phyloP scores from a whole-genome alignment of 805 yeast genomes.

The Metschnikowia amazonensis region DNA sequence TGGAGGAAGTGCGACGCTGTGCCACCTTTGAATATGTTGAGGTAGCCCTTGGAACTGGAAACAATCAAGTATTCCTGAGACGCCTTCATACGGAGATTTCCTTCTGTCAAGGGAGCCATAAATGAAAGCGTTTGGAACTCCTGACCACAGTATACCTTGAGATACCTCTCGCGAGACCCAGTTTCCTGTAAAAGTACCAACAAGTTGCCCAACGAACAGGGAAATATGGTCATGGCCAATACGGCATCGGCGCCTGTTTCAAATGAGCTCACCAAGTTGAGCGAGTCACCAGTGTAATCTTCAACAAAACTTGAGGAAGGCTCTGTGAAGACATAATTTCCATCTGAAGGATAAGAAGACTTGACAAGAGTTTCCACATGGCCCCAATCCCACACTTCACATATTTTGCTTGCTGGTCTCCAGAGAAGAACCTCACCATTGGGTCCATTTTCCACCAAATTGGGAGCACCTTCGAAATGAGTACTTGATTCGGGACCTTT shows the following conservation, averaged over 20 bases:
- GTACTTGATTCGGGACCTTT: neutral
- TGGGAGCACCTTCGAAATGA: neutral
- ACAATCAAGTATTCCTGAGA: constrained; percentile 10
- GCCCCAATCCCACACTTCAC: constrained; percentile 38
- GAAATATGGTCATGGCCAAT: constrained; percentile 12
- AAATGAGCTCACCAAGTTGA: constrained; percentile 8
- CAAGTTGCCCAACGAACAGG: constrained; percentile 3
- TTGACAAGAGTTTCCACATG: neutral
- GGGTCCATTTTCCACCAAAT: constrained; percentile 26
- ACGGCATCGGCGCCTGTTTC: constrained; percentile 9
- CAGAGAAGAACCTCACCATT: constrained; percentile 32
- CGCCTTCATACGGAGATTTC: constrained; percentile 11
- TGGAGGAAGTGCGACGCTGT: neutral
- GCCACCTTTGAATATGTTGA: constrained; percentile 7
- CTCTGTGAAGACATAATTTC: neutral
- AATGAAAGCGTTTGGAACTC: neutral
- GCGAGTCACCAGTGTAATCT: constrained; percentile 9
- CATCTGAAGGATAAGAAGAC: neutral
- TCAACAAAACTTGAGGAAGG: constrained; percentile 3
- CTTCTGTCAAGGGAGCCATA: neutral
- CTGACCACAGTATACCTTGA: neutral
- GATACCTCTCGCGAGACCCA: neutral
- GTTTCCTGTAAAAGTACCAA: constrained; percentile 4
- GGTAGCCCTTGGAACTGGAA: constrained; percentile 10
- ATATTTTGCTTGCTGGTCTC: constrained; percentile 15